Base-by-base conservation (phyloP, 2,329 filamentous ascomycete genomes). In the Tothia fuscella region DNA sequence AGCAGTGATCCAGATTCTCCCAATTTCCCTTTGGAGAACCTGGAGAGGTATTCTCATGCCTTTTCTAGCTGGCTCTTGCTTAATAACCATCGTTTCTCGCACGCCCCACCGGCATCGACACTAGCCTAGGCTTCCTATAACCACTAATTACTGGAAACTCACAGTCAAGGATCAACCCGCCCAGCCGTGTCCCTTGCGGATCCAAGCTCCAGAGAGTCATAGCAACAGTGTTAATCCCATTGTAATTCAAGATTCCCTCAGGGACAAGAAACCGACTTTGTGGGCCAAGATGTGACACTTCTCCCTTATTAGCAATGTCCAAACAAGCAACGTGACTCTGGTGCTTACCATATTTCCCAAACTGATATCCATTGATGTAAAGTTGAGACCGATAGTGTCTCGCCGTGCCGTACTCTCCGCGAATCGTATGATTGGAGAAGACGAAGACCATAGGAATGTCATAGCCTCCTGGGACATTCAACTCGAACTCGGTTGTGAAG, bases 321-420 rank as follows among this genome's bases (percentile, higher is more conserved):
- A 19, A 9, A 38, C 31, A 29, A 29, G 35, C 10, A 20, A 38
- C 6, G 7, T 12, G 35, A 20, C 9, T 26, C 17, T 10, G 10
- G 32, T 16, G 25, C 35, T 21, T 16, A 38, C 35, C 35, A 46
- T 72, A 78, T 53, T 78, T 78, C 3, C 73, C 76, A 48, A 77
- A 86, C 56, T 87, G 81, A 57, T 78, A 87, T 1, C 82, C 82
- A 50, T 87, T 87, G 33, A 87, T 76, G 52, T 72, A 87, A 4
- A 87, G 59, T 50, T 80, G 71, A 1, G 67, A 74, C 14, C 80
- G 67, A 48, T 80, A 81, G 63, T 49, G 82, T 78, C 3, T 53
- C 48, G 55, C 79, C 80, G 47, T 71, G 57, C 17, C 17, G 7
- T 34, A 9, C 9, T 34, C 31, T 7, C 31, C 17, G 31, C 9